Evolutionary conservation across 108 stramenopile species (phyloP).

Genomic region (Skeletonema marinoi): DNA sequence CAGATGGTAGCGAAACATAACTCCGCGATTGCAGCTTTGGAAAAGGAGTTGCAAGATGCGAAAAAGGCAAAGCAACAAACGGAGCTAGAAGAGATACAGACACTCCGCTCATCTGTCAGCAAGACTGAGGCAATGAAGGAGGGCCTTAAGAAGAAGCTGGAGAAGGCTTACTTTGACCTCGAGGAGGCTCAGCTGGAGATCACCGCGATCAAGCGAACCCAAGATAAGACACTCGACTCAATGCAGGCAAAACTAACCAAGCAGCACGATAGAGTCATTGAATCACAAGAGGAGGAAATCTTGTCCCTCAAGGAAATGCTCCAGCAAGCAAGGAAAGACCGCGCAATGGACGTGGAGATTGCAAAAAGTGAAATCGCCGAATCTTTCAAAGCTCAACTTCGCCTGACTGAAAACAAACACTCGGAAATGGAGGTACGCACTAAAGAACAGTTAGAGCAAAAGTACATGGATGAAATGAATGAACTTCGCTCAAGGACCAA

Average conservation of each 20-base stretch:
- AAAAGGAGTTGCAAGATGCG: constrained; percentile 21
- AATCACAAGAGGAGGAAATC: constrained; percentile 35
- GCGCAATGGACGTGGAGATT: constrained; percentile 17
- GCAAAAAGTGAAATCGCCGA: constrained; percentile 41
- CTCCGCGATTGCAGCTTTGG: constrained; percentile 11
- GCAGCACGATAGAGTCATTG: constrained; percentile 16
- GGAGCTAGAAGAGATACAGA: constrained; percentile 22
- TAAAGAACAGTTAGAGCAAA: constrained; percentile 26
- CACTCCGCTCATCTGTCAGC: constrained; percentile 3
- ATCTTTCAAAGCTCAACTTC: constrained; percentile 41
- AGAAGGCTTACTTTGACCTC: constrained; percentile 35
- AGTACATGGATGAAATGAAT: constrained; percentile 25
- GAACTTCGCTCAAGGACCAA: constrained; percentile 24
- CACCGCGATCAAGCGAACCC: constrained; percentile 12
- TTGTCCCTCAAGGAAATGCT: constrained; percentile 18
- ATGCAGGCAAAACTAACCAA: constrained; percentile 18
- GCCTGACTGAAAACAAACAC: constrained; percentile 33
- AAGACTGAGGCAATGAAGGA: constrained; percentile 37
- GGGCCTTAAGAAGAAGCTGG: constrained; percentile 41
- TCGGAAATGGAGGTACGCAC: constrained; percentile 22
- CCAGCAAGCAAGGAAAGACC: constrained; percentile 12
- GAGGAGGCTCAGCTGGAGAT: constrained; percentile 38
- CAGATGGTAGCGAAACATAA: constrained; percentile 15
- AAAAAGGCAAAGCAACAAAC: constrained; percentile 1
- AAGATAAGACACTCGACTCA: constrained; percentile 13